Conservation (phyloP, 495 filamentous ascomycete species). For the Penicillium mononematosum region DNA sequence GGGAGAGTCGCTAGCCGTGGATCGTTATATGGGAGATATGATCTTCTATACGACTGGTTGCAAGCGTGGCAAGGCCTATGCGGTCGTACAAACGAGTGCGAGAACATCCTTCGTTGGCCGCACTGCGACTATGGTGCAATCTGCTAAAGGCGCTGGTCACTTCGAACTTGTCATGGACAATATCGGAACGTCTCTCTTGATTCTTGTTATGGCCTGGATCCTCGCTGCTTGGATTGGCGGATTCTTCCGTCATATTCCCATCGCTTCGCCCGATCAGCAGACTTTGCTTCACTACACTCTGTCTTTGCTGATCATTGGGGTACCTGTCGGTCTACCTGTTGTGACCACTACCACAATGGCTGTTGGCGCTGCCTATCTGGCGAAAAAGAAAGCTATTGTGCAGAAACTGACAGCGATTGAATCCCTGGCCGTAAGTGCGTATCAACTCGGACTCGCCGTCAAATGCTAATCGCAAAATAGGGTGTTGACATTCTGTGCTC, state of each 20-base stretch:
- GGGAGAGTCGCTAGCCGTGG: slow-evolving; percentile 69
- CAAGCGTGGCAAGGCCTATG: slow-evolving; percentile 71
- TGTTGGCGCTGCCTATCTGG: slow-evolving; percentile 90
- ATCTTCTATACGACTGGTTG: slow-evolving; percentile 72
- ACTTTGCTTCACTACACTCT: slow-evolving; percentile 63
- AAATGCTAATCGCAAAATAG: slow-evolving; percentile 27
- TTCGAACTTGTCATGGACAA: slow-evolving; percentile 78
- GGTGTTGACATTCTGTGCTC: slow-evolving; percentile 97
- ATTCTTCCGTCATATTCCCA: slow-evolving; percentile 64
- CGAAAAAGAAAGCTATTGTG: slow-evolving; percentile 93
- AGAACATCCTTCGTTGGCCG: slow-evolving; percentile 67
- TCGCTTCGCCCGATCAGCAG: slow-evolving; percentile 58
- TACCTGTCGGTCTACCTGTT: slow-evolving; percentile 92
- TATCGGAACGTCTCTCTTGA: slow-evolving; percentile 66
- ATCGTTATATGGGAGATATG: slow-evolving; percentile 69
- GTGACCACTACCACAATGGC: slow-evolving; percentile 97
- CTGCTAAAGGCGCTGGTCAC: slow-evolving; percentile 66
- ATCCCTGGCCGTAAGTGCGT: slow-evolving; percentile 66
- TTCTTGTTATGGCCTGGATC: slow-evolving; percentile 69
- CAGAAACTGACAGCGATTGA: slow-evolving; percentile 95
- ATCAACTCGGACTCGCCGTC: neutral
- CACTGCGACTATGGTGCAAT: slow-evolving; percentile 66
- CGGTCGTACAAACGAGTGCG: slow-evolving; percentile 59
- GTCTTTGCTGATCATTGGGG: slow-evolving; percentile 88
- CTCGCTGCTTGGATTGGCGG: slow-evolving; percentile 68